Base-by-base conservation (phyloP, 1,284 basidiomycete species). In the Heterobasidion occidentale region DNA sequence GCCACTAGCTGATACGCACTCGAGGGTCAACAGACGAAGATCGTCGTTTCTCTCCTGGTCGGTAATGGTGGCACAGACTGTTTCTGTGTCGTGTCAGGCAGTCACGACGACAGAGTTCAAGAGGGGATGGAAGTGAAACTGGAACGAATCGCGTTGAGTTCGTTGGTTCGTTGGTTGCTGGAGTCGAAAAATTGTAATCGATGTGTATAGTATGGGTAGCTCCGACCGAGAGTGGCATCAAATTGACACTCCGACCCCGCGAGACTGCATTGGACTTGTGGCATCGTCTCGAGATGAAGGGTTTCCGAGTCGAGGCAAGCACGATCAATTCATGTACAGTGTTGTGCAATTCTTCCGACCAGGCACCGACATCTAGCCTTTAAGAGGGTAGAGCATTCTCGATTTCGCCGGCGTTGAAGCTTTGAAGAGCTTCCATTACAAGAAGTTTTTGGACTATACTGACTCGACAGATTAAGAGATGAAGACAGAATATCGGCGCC, bases 21-120 rank as follows among this genome's bases (percentile, higher is more conserved):
- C 82, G 70, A 84, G 81, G 83, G 84, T 85, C 85, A 89, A 74
- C 69, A 88, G 78, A 78, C 87, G 87, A 71, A 90, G 83, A 77
- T 90, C 87, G 72, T 73, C 78, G 74, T 88, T 86, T 76, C 83
- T 80, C 78, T 75, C 74, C 69, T 86, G 83, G 78, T 83, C 80
- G 82, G 79, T 76, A 86, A 86, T 87, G 69, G 67, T 86, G 80
- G 68, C 70, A 61, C 63, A 67, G 62, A 59, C 62, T 57, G 66
- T 63, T 68, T 68, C 72, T 71, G 69, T 65, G 77, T 71, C 75
- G 72, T 67, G 54, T 48, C 60, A 60, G 56, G 56, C 61, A 58
- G 58, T 64, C 58, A 70, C 70, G 74, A 74, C 72, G 62, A 62
- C 71, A 68, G 69, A 56, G 42, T 46, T 48, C 46, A 57, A 42